Conservation (phyloP, 2,329 filamentous ascomycete species). For the Plenodomus biglobosus region DNA sequence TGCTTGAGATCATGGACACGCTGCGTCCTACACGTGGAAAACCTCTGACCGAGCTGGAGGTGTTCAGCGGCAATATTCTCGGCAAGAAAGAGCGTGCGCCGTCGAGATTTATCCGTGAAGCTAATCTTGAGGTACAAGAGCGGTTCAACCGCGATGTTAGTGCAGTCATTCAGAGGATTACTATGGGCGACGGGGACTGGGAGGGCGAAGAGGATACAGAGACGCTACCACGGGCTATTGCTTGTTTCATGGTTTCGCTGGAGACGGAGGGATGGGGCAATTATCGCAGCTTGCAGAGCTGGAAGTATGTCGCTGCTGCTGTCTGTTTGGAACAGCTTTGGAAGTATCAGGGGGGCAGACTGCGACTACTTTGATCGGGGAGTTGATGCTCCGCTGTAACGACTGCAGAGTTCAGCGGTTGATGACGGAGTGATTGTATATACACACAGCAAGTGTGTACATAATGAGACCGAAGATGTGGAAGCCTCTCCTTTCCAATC, state of each 20-base stretch:
- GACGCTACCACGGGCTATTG: conserved; percentile 53
- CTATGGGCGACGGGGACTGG: conserved; percentile 39
- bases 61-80: conserved; percentile 61
- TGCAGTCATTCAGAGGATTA: conserved; percentile 49
- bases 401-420: too few species aligned
- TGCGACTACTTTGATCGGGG: neutral
- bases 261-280: conserved; percentile 37
- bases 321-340: conserved; percentile 55
- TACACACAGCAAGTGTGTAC: too few species aligned
- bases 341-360: conserved; percentile 10
- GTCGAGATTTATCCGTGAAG: conserved; percentile 32
- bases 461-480: too few species aligned
- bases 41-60: conserved; percentile 43
- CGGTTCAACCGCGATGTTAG: conserved; percentile 49
- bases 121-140: conserved; percentile 41
- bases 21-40: conserved; percentile 29
- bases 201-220: conserved; percentile 38
- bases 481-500: too few species aligned
- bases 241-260: conserved; percentile 51
- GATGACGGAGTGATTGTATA: too few species aligned
- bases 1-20: conserved; percentile 52
- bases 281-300: conserved; percentile 48
- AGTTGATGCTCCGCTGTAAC: too few species aligned
- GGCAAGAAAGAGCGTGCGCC: conserved; percentile 50
- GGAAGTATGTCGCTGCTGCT: conserved; percentile 56